Percentiles rank a stretch among this genome's conserved stretches.
These are phyloP conservation scores for Hyphopichia pseudoburtonii DNA, from an alignment of 1,139 yeast genomes.

Conservation along the genomic window DNA sequence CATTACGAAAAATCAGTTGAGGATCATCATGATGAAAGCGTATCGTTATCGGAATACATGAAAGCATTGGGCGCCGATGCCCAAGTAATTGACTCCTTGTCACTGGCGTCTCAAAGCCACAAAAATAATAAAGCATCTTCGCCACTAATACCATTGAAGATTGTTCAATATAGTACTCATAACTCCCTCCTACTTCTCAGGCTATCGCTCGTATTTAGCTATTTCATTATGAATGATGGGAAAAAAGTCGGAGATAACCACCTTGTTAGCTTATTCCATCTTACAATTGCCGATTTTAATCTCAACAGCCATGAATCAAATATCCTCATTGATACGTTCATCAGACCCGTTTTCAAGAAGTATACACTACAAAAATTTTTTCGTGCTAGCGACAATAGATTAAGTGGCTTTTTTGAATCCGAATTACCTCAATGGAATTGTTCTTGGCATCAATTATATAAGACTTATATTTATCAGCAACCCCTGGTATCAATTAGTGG, in stretches of 20 bases:
- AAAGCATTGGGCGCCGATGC: background rate
- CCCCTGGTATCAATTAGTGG: background rate
- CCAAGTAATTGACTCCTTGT: too few species aligned
- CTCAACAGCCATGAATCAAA: background rate
- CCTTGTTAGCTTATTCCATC: too few species aligned
- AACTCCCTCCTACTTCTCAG: background rate
- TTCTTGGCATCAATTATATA: background rate
- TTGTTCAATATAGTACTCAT: background rate
- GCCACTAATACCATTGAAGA: background rate
- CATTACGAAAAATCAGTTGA: background rate
- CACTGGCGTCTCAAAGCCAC: too few species aligned
- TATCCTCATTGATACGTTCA: background rate
- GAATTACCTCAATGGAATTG: background rate
- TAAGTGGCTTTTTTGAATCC: too few species aligned
- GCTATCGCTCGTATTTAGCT: slow-evolving; percentile 1
- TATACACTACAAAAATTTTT: too few species aligned
- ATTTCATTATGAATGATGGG: too few species aligned
- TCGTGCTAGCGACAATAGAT: too few species aligned
- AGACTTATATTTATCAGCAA: background rate
- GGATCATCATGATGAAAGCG: background rate
- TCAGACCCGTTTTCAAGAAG: background rate
- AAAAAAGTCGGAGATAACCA: too few species aligned
- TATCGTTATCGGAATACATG: background rate
- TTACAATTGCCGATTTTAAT: slow-evolving; percentile 3
- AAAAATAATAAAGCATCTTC: too few species aligned